Evolutionary conservation across 1,284 basidiomycete genomes (phyloP).

Genomic region (Moesziomyces sp.): DNA sequence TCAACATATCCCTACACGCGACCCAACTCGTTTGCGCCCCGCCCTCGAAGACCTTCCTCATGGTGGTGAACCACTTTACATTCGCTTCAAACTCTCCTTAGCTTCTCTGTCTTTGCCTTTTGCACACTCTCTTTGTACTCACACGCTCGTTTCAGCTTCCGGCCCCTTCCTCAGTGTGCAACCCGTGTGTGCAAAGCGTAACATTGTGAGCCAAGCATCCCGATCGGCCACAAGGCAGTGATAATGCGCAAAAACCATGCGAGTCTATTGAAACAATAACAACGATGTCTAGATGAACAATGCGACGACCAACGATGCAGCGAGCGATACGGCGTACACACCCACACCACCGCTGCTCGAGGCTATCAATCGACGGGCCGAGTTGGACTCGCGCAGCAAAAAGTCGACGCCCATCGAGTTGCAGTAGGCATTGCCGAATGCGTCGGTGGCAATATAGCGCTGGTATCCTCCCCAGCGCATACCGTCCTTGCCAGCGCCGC

Average conservation of each 20-base stretch:
- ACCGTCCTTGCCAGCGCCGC: constrained; percentile 57
- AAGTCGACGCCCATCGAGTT: constrained; percentile 64
- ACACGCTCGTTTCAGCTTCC: neutral
- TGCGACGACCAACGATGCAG: constrained; percentile 1
- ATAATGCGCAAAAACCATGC: neutral
- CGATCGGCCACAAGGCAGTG: neutral
- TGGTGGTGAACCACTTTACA: neutral
- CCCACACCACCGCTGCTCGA: neutral
- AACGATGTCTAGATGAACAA: neutral
- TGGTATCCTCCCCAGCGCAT: constrained; percentile 61
- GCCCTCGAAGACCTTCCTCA: no score
- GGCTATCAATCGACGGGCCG: neutral
- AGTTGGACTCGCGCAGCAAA: constrained; percentile 46
- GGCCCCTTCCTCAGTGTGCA: neutral
- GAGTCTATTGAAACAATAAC: neutral
- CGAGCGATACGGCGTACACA: neutral
- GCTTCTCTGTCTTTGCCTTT: no score
- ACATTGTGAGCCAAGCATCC: neutral
- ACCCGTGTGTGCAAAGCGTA: neutral
- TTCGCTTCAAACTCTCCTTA: no score
- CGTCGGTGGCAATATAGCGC: constrained; percentile 63
- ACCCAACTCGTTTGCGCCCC: no score
- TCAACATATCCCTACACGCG: no score
- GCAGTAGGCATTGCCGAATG: constrained; percentile 64
- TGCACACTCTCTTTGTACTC: neutral